Base-by-base conservation (phyloP, 2,329 filamentous ascomycete species). In the Ceratocystis cubensis region DNA sequence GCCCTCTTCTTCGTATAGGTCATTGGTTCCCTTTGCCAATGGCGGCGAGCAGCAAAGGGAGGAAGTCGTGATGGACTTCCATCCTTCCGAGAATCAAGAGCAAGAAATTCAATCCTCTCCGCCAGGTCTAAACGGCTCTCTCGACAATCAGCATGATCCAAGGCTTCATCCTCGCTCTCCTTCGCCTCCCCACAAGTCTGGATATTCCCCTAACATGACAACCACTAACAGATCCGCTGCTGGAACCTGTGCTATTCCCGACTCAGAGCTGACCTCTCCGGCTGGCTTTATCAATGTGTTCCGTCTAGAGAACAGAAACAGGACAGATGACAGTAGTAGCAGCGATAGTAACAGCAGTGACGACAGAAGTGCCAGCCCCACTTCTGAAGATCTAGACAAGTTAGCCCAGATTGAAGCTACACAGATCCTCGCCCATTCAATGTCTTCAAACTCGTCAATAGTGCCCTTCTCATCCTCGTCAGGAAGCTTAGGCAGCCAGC, bases 1-100 rank as follows among this genome's bases (percentile, higher is more conserved):
- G 56, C 56, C 56, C 13, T 59, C 56, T 59, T 59, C 56, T 20
- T 59, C 56, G 2, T 59, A 37, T n/a, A 59, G 25, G 17, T 37
- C 28, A 3, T 25, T 59, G 5, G 56, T 59, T 28, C 56, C 56
- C 30, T 59, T 59, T 33, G 17, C 28, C 3, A 8, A 13, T 15
- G 6, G 5, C n/a, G 28, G 33, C n/a, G 56, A 20, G 17, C 56
- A 59, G 15, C 15, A 8, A 59, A 37, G 17, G 2, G 8, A 4
- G 15, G 3, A 13, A 41, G 1, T 41, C 37, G 10, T 4, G 3
- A 13, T 15, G 37, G 37, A 13, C 13, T 37, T 30, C n/a, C 8
- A n/a, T n/a, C 10, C 56, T 37, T 1, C 25, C 4, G 25, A 13
- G 7, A 2, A 37, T 20, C 48, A 53, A 28, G 15, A 28, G 20